Conservation (phyloP, 192 early-diverging fungal species). For the Allomyces javanicus region DNA sequence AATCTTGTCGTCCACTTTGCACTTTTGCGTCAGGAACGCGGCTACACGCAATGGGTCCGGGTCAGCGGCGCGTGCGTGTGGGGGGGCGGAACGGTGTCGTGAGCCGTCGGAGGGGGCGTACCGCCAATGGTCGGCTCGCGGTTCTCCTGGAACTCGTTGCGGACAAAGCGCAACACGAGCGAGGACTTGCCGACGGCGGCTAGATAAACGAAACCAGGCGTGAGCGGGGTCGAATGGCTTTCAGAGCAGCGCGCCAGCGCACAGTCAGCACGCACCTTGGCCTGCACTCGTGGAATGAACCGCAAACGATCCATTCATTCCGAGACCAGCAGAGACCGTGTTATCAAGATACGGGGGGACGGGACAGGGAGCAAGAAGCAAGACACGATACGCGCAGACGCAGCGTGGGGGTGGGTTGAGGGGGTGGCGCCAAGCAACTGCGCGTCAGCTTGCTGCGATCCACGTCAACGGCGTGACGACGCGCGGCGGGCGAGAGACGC, state of each 20-base stretch:
- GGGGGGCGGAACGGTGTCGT: no score
- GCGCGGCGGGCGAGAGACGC: neutral
- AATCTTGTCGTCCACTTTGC: conserved; percentile 65
- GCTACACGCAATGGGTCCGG: conserved; percentile 12
- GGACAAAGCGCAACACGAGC: conserved; percentile 83
- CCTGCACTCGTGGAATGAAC: neutral
- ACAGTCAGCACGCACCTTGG: neutral
- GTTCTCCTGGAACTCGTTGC: conserved; percentile 86
- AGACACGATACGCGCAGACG: neutral
- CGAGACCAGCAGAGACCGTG: neutral
- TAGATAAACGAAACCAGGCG: conserved; percentile 6
- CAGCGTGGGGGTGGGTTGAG: neutral
- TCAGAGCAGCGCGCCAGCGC: neutral
- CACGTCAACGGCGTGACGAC: neutral
- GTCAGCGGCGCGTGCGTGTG: no score
- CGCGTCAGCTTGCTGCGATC: neutral
- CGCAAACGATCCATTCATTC: neutral
- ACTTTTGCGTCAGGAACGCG: conserved; percentile 82
- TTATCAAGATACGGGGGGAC: neutral
- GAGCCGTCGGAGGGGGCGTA: conserved; percentile 1
- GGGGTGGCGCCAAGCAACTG: neutral
- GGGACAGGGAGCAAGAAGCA: neutral
- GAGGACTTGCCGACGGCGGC: conserved; percentile 98
- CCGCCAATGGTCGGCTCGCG: conserved; percentile 96
- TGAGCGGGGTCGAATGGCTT: neutral